These are phyloP conservation scores for Pythium plurisporium DNA, from an alignment of 352 stramenopile species.

Conservation along the genomic window DNA sequence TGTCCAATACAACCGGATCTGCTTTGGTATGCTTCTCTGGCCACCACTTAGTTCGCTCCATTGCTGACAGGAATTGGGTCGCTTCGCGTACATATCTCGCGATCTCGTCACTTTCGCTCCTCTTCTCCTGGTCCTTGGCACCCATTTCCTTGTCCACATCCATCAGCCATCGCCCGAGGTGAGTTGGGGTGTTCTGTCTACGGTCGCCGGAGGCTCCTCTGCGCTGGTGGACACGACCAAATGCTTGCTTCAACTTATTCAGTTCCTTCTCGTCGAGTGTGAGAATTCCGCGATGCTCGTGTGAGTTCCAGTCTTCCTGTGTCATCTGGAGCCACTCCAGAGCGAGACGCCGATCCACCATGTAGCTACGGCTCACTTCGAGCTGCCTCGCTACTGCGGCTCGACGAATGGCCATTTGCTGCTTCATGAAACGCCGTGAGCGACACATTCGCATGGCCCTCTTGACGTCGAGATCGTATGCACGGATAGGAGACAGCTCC, in stretches of 20 bases:
- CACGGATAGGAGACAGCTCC: too few species aligned
- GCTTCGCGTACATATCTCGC: constrained; percentile 1
- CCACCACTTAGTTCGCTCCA: constrained; percentile 18
- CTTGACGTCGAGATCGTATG: constrained; percentile 5
- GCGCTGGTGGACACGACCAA: neutral
- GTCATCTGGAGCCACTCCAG: constrained; percentile 55
- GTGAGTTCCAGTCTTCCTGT: constrained; percentile 39
- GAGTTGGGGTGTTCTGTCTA: neutral
- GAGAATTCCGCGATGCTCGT: constrained; percentile 39
- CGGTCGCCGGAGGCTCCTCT: neutral
- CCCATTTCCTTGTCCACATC: constrained; percentile 16
- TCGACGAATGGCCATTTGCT: constrained; percentile 30
- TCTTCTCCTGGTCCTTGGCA: constrained; percentile 5
- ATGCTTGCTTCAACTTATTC: constrained; percentile 17
- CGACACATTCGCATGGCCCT: constrained; percentile 4
- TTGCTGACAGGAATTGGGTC: constrained; percentile 2
- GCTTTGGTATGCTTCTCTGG: constrained; percentile 10
- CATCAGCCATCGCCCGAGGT: neutral
- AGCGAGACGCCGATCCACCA: neutral
- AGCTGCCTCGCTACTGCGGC: neutral
- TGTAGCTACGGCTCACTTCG: neutral
- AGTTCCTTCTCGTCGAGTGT: constrained; percentile 39
- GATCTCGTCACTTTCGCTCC: neutral
- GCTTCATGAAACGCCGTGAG: constrained; percentile 34
- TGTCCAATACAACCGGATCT: constrained; percentile 10